Conservation (phyloP, 768 basidiomycete species). For the Hygrocybe coccinea region DNA sequence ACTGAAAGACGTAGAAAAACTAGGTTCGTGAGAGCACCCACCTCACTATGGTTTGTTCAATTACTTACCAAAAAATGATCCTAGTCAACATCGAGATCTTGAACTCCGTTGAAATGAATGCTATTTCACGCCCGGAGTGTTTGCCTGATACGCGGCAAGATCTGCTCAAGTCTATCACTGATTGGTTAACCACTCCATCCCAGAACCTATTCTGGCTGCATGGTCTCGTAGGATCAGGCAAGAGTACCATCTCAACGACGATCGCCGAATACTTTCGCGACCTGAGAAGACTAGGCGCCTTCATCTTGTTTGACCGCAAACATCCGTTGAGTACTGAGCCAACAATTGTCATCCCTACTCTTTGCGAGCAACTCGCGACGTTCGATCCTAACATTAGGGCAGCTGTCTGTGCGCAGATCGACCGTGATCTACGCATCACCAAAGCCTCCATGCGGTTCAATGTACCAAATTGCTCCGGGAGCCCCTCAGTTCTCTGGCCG, state of each 20-base stretch:
- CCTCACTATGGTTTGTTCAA: background rate
- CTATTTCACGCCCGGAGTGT: conserved; percentile 5
- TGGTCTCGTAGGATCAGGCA: conserved; percentile 20
- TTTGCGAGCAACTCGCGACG: conserved; percentile 7
- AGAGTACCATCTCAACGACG: conserved; percentile 16
- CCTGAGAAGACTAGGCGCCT: conserved; percentile 15
- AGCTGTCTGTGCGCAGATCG: background rate
- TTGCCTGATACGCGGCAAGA: conserved; percentile 11
- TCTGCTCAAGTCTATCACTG: conserved; percentile 6
- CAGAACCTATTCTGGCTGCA: conserved; percentile 14
- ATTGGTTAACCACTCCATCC: conserved; percentile 10
- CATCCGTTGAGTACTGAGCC: conserved; percentile 8
- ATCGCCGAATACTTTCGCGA: conserved; percentile 13
- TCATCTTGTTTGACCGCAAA: conserved; percentile 15
- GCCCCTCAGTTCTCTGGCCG: background rate
- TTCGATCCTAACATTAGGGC: background rate
- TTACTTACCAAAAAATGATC: background rate
- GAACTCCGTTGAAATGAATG: conserved; percentile 3
- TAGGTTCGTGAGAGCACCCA: background rate
- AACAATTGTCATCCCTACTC: conserved; percentile 7
- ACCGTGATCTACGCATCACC: background rate
- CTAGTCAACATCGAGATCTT: background rate
- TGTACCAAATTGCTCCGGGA: background rate
- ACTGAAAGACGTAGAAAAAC: background rate
- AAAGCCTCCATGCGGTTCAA: conserved; percentile 3